Conservation (phyloP, 2,329 filamentous ascomycete species). For the Cytospora schulzeri region DNA sequence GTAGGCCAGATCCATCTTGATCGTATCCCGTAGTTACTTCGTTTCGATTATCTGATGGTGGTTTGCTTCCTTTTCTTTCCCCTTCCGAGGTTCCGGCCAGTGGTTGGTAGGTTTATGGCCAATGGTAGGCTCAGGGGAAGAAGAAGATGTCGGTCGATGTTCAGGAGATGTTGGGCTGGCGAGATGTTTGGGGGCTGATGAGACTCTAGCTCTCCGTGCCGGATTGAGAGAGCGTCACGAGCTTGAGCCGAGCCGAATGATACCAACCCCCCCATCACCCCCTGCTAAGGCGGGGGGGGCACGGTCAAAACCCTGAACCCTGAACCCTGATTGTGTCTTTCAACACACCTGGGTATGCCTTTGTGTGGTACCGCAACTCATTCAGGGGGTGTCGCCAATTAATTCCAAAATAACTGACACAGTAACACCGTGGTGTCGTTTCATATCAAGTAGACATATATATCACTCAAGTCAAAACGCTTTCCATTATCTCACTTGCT, state of each 20-base stretch:
- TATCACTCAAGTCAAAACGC: neutral
- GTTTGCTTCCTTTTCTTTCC: neutral
- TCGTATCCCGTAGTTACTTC: neutral
- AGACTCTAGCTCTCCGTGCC: neutral
- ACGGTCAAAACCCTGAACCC: neutral
- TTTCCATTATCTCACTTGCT: conserved; percentile 14
- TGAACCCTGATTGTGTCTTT: neutral
- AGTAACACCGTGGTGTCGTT: neutral
- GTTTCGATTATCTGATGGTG: neutral
- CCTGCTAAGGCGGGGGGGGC: neutral
- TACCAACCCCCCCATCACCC: neutral
- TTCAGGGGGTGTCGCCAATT: neutral
- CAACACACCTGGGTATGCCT: neutral
- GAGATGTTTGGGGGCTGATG: conserved; percentile 1
- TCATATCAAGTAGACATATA: too few species aligned
- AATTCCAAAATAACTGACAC: neutral
- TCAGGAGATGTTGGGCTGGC: neutral
- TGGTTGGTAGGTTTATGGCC: neutral
- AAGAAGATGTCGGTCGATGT: neutral
- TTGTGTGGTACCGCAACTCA: neutral
- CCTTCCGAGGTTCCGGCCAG: conserved; percentile 6
- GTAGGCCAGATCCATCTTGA: conserved; percentile 89
- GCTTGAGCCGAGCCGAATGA: neutral
- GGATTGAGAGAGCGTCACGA: conserved; percentile 9
- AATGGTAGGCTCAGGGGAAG: neutral